Evolutionary conservation across 495 filamentous ascomycete species (phyloP).

Genomic region (Xylaria longipes): DNA sequence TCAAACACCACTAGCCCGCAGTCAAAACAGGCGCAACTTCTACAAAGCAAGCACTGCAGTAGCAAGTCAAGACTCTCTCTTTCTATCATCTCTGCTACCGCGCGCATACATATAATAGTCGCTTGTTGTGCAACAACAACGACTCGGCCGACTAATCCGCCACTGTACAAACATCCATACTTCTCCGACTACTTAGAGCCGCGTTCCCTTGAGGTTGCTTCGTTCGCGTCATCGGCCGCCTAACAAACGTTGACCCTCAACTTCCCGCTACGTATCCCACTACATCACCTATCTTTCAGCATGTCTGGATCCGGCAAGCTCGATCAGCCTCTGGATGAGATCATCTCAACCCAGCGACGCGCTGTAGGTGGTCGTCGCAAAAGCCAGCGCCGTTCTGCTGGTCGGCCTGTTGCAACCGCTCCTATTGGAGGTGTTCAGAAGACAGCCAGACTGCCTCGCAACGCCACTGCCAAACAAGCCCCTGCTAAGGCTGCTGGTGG

Average conservation of each 20-base stretch:
- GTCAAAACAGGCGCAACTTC: neutral
- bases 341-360: constrained; percentile 76
- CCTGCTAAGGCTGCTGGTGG: constrained; percentile 64
- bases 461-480: constrained; percentile 62
- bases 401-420: constrained; percentile 59
- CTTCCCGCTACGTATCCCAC: constrained; percentile 25
- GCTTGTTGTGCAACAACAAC: constrained; percentile 12
- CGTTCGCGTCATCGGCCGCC: constrained; percentile 31
- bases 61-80: constrained; percentile 21
- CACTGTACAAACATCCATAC: constrained; percentile 6
- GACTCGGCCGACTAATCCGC: constrained; percentile 1
- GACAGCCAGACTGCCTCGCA: constrained; percentile 67
- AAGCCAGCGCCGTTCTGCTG: constrained; percentile 57
- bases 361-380: constrained; percentile 61
- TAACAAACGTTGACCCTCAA: constrained; percentile 25
- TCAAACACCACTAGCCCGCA: neutral
- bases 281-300: constrained; percentile 46
- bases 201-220: constrained; percentile 16
- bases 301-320: constrained; percentile 91
- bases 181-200: neutral
- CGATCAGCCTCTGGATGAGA: constrained; percentile 94
- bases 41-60: constrained; percentile 21
- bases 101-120: neutral
- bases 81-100: constrained; percentile 3
- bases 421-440: constrained; percentile 91